Evolutionary conservation across 352 stramenopile species (phyloP).

Genomic region (Peronospora destructor): DNA sequence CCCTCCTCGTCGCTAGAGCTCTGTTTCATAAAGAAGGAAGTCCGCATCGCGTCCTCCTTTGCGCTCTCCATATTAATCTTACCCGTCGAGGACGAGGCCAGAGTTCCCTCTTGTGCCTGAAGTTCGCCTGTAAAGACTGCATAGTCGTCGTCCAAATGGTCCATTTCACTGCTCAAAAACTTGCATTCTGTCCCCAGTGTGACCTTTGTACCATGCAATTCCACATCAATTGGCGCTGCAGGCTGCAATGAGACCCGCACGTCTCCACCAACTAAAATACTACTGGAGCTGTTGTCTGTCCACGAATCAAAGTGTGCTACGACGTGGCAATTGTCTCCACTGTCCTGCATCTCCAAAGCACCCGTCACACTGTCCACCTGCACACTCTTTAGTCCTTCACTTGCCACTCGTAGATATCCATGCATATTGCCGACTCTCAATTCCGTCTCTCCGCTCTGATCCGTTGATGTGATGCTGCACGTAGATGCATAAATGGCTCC

Average conservation of each 20-base stretch:
- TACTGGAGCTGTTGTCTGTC: slow-evolving; percentile 38
- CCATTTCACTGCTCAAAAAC: slow-evolving; percentile 46
- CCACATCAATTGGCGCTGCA: slow-evolving; percentile 43
- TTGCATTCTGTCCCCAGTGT: slow-evolving; percentile 31
- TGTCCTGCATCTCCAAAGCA: slow-evolving; percentile 63
- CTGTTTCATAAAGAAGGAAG: slow-evolving; percentile 70
- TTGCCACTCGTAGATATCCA: slow-evolving; percentile 52
- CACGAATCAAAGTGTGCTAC: slow-evolving; percentile 70
- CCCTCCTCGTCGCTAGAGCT: slow-evolving; percentile 11
- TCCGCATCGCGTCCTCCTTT: slow-evolving; percentile 61
- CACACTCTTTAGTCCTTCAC: slow-evolving; percentile 41
- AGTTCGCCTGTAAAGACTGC: slow-evolving; percentile 56
- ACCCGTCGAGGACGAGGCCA: slow-evolving; percentile 24
- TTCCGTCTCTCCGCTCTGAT: slow-evolving; percentile 16
- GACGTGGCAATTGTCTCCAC: slow-evolving; percentile 42
- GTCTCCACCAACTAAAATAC: slow-evolving; percentile 59
- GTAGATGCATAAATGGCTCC: slow-evolving; percentile 67
- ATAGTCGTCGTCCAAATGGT: slow-evolving; percentile 74
- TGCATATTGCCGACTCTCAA: slow-evolving; percentile 62
- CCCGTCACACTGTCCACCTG: slow-evolving; percentile 63
- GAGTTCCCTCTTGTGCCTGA: slow-evolving; percentile 13
- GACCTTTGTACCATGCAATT: slow-evolving; percentile 57
- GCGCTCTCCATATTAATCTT: slow-evolving; percentile 73
- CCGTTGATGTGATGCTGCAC: slow-evolving; percentile 40
- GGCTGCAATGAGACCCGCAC: slow-evolving; percentile 62